phyloP scores from a whole-genome alignment of 176 grass and related monocot genomes.

The Oryza officinalis region DNA sequence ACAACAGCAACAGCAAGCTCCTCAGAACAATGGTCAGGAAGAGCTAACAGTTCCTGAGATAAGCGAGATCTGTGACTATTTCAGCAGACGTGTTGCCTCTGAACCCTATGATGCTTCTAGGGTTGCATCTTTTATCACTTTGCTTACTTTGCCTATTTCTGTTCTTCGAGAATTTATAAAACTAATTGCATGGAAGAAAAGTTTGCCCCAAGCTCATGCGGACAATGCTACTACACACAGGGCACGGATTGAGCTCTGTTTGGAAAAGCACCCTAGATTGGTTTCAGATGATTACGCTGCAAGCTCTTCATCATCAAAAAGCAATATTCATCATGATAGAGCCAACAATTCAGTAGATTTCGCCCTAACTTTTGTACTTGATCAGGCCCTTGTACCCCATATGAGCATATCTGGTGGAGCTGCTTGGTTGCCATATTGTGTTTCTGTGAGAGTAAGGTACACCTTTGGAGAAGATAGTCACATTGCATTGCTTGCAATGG shows the following conservation, averaged over 20 bases:
- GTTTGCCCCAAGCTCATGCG: conserved; percentile 54
- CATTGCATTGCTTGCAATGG: conserved; percentile 65
- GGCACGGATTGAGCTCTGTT: conserved; percentile 70
- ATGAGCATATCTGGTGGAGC: conserved; percentile 81
- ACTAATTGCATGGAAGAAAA: conserved; percentile 91
- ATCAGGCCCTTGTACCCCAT: conserved; percentile 56
- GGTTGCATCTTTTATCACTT: conserved; percentile 92
- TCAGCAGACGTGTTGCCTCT: conserved; percentile 76
- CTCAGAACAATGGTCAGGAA: conserved; percentile 63
- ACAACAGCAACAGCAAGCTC: conserved; percentile 60
- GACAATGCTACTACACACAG: conserved; percentile 57
- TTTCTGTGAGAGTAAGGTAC: conserved; percentile 79
- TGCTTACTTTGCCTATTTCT: conserved; percentile 85
- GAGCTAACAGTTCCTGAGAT: conserved; percentile 75
- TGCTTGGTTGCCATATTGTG: conserved; percentile 85
- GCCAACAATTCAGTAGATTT: conserved; percentile 72
- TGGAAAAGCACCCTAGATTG: conserved; percentile 68
- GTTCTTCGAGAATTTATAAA: conserved; percentile 80
- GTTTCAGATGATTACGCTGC: conserved; percentile 48
- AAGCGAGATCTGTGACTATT: conserved; percentile 85
- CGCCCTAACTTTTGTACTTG: conserved; percentile 79
- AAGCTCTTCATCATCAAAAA: conserved; percentile 56
- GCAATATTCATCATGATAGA: conserved; percentile 93
- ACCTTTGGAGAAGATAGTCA: conserved; percentile 66
- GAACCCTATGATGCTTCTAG: conserved; percentile 93